Evolutionary conservation across 176 grass and related monocot genomes (phyloP).

Genomic region (Bolboschoenus planiculmis): DNA sequence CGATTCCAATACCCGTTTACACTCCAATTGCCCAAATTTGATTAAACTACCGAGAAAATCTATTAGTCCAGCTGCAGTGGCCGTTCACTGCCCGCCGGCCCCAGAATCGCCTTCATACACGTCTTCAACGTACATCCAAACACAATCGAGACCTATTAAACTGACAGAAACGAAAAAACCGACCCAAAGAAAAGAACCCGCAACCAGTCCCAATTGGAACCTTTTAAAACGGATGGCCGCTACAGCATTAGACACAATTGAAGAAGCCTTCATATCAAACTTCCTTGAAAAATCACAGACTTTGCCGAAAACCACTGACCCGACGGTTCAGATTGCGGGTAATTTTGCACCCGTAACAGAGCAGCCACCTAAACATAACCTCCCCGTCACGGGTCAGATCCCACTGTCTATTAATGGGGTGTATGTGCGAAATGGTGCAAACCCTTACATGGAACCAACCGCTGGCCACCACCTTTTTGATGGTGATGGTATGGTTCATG

Average conservation of each 20-base stretch:
- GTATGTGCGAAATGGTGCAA: slow-evolving; percentile 81
- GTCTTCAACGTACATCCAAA: neutral
- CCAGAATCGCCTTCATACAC: neutral
- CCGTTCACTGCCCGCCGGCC: neutral
- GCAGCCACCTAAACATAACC: slow-evolving; percentile 23
- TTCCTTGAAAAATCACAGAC: slow-evolving; percentile 46
- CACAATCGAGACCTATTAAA: neutral
- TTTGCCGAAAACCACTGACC: slow-evolving; percentile 49
- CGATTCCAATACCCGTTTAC: neutral
- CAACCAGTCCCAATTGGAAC: slow-evolving; percentile 7
- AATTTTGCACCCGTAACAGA: slow-evolving; percentile 72
- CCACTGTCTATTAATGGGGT: slow-evolving; percentile 62
- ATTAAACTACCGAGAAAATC: neutral
- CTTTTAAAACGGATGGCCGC: slow-evolving; percentile 49
- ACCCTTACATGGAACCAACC: slow-evolving; percentile 50
- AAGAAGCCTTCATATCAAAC: slow-evolving; percentile 35
- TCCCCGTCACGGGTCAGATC: slow-evolving; percentile 45
- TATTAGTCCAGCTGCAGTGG: neutral
- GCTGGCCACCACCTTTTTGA: slow-evolving; percentile 88
- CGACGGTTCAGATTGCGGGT: slow-evolving; percentile 60
- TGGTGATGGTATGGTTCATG: slow-evolving; percentile 93
- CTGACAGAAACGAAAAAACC: neutral
- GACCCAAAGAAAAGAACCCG: neutral
- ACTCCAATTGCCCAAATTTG: neutral
- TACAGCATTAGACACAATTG: slow-evolving; percentile 42